A percentile compares a stretch with the other conserved stretches of the same genome.
Conservation (phyloP, 2,329 filamentous ascomycete species). For the Xylariales sp. region DNA sequence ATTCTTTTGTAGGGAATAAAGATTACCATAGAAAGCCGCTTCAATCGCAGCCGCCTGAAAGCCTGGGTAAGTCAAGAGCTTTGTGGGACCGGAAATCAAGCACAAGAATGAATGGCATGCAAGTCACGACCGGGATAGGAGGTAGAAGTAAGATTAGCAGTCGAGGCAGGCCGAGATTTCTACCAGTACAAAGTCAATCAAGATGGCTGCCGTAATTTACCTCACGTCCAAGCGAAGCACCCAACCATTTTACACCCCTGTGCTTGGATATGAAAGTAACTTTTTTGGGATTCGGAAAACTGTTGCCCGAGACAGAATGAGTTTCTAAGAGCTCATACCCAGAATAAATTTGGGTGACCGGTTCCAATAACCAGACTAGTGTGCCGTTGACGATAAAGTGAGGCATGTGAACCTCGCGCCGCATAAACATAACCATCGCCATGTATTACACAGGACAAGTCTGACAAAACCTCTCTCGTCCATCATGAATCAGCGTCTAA, state of each 20-base stretch:
- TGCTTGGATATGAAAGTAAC: constrained; percentile 47
- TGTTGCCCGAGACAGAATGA: constrained; percentile 37
- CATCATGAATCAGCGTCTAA: constrained; percentile 49
- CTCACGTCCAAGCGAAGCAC: constrained; percentile 40
- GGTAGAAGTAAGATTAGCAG: constrained; percentile 37
- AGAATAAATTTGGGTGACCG: constrained; percentile 37
- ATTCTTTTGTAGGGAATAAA: constrained; percentile 22
- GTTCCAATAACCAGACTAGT: constrained; percentile 29
- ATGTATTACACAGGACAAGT: constrained; percentile 32
- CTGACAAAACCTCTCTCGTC: constrained; percentile 30
- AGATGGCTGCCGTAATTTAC: constrained; percentile 42
- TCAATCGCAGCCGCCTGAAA: not conserved
- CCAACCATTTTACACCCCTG: constrained; percentile 43
- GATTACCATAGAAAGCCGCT: not conserved
- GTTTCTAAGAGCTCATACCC: constrained; percentile 41
- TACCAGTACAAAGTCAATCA: constrained; percentile 48
- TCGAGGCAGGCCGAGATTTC: constrained; percentile 42
- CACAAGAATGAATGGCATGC: not conserved
- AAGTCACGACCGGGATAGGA: constrained; percentile 8
- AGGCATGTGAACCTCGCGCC: constrained; percentile 24
- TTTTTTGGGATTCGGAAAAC: constrained; percentile 47
- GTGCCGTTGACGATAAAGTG: constrained; percentile 36
- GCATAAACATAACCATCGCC: constrained; percentile 34
- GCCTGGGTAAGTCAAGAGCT: not conserved
- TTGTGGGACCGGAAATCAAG: not conserved